These are phyloP conservation scores for Vigna hirtella DNA, from an alignment of 306 rosid genomes.

Conservation along the genomic window DNA sequence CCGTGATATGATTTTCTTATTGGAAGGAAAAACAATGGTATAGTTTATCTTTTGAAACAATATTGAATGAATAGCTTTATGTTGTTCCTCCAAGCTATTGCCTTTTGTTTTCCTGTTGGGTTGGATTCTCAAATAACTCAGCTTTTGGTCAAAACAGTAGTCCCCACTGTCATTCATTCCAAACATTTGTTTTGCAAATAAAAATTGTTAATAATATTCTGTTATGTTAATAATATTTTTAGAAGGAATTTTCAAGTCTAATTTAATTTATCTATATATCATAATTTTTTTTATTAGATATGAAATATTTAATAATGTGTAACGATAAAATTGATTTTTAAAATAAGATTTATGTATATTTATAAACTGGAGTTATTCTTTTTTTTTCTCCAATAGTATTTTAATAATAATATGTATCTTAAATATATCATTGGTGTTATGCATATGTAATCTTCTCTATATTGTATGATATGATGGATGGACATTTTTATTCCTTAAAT, in stretches of 20 bases:
- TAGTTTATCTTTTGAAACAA: background rate
- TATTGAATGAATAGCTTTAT: constrained; percentile 20
- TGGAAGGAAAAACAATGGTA: constrained; percentile 7
- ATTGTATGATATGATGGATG: background rate
- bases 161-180: constrained; percentile 23
- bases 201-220: background rate
- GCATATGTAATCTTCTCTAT: background rate
- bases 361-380: too few relatives aligned
- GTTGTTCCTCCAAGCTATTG: constrained; percentile 7
- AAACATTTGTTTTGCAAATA: constrained; percentile 10
- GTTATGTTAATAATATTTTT: background rate
- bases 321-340: too few relatives aligned
- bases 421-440: background rate
- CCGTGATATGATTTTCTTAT: constrained; percentile 3
- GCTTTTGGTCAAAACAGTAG: constrained; percentile 29
- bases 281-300: too few relatives aligned
- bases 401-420: background rate
- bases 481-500: background rate
- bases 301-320: too few relatives aligned
- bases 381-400: too few relatives aligned
- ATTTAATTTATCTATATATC: too few relatives aligned
- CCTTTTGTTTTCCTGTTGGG: background rate
- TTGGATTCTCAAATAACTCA: constrained; percentile 26
- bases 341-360: too few relatives aligned
- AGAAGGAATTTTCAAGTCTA: too few relatives aligned